Evolutionary conservation across 1,139 yeast species (phyloP).

Genomic region (Suhomyces atakaporum): DNA sequence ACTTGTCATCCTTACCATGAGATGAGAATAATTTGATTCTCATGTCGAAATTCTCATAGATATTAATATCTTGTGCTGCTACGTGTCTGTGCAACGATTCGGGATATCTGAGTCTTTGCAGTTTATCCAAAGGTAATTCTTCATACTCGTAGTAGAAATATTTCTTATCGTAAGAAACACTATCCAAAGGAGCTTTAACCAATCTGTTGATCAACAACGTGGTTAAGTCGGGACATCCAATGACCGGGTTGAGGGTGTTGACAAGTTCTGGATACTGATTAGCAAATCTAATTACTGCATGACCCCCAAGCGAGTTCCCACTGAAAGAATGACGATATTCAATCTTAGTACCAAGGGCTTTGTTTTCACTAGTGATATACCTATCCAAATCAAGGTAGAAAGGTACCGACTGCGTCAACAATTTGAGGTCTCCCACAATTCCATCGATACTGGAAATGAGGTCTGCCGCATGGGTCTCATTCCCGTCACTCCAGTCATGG

Average conservation of each 20-base stretch:
- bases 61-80: slow-evolving; percentile 29
- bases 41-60: slow-evolving; percentile 41
- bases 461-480: slow-evolving; percentile 53
- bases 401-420: slow-evolving; percentile 53
- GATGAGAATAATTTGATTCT: slow-evolving; percentile 39
- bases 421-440: slow-evolving; percentile 48
- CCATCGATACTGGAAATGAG: slow-evolving; percentile 56
- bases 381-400: slow-evolving; percentile 39
- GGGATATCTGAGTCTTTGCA: slow-evolving; percentile 34
- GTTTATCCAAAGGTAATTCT: slow-evolving; percentile 35
- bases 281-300: slow-evolving; percentile 53
- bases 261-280: slow-evolving; percentile 40
- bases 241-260: slow-evolving; percentile 45
- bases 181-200: slow-evolving; percentile 19
- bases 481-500: slow-evolving; percentile 48
- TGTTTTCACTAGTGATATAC: slow-evolving; percentile 23
- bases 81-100: slow-evolving; percentile 38
- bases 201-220: slow-evolving; percentile 46
- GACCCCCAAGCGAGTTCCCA: slow-evolving; percentile 68
- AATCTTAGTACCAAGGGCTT: slow-evolving; percentile 22
- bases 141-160: slow-evolving; percentile 37
- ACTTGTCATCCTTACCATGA: slow-evolving; percentile 38
- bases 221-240: slow-evolving; percentile 49
- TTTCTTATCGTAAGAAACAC: slow-evolving; percentile 27
- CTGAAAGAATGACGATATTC: slow-evolving; percentile 39